These are phyloP conservation scores for Chrysosporium keratinophilum DNA, from an alignment of 2,329 filamentous ascomycete genomes.

Conservation along the genomic window DNA sequence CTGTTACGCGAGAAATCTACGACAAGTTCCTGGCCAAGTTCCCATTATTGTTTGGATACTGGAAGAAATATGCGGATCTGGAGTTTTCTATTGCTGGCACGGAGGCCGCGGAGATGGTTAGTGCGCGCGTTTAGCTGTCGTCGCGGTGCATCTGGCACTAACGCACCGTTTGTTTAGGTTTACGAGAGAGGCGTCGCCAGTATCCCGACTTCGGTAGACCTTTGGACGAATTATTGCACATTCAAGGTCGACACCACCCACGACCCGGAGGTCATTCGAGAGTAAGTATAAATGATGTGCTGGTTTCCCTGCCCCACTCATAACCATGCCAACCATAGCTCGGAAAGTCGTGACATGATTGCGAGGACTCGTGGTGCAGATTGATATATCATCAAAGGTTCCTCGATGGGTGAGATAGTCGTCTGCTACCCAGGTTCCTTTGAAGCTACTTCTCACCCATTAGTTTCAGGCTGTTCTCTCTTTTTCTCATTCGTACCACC, in stretches of 20 bases:
- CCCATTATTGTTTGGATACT: constrained; percentile 91
- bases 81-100: constrained; percentile 96
- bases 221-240: constrained; percentile 94
- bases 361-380: constrained; percentile 27
- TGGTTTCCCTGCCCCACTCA: constrained; percentile 56
- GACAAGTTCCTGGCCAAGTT: constrained; percentile 92
- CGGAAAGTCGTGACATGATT: constrained; percentile 28
- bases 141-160: constrained; percentile 5
- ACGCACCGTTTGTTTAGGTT: constrained; percentile 46
- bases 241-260: constrained; percentile 98
- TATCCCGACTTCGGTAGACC: constrained; percentile 84
- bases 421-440: constrained; percentile 40
- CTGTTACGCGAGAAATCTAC: constrained; percentile 75
- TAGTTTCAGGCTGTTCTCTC: constrained; percentile 42
- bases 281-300: constrained; percentile 71
- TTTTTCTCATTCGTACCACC: constrained; percentile 26
- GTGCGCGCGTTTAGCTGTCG: constrained; percentile 19
- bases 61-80: constrained; percentile 98
- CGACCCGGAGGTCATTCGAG: constrained; percentile 89
- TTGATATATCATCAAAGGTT: constrained; percentile 29
- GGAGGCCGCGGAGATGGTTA: constrained; percentile 91
- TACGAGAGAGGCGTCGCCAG: constrained; percentile 93
- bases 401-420: constrained; percentile 57
- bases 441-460: constrained; percentile 44
- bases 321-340: constrained; percentile 36